A percentile compares a stretch with the other conserved stretches of the same genome.
Evolutionary conservation across 139 green algal species (phyloP).

Genomic region (Haematococcus lacustris): DNA sequence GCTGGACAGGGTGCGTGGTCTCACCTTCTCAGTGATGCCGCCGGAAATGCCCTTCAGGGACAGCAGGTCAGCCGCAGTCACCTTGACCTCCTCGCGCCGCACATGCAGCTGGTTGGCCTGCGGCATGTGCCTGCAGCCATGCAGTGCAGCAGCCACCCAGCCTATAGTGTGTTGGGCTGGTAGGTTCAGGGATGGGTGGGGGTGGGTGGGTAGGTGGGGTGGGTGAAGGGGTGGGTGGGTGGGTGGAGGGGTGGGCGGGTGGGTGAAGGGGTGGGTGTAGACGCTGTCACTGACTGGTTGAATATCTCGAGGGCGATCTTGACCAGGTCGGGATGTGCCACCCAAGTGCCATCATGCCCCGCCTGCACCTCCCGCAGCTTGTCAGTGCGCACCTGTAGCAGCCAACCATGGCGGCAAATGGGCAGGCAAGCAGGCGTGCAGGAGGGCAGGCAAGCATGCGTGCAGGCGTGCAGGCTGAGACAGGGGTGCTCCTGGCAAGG

Average conservation of each 20-base stretch:
- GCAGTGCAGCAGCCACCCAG: too few relatives aligned
- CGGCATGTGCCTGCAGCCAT: conserved; percentile 66
- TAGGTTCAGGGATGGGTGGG: too few relatives aligned
- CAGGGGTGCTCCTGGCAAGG: too few relatives aligned
- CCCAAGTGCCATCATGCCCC: conserved; percentile 83
- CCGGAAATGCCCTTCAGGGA: conserved; percentile 19
- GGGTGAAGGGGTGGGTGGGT: too few relatives aligned
- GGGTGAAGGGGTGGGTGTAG: too few relatives aligned
- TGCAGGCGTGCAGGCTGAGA: too few relatives aligned
- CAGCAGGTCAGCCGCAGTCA: conserved; percentile 54
- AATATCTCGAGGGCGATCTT: conserved; percentile 58
- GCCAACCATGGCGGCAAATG: too few relatives aligned
- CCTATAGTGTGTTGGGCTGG: too few relatives aligned
- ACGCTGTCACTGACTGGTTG: conserved; percentile 30
- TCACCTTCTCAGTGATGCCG: conserved; percentile 43
- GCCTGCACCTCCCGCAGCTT: conserved; percentile 82
- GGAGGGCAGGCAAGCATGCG: neutral
- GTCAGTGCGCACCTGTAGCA: conserved; percentile 71
- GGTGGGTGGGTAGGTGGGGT: too few relatives aligned
- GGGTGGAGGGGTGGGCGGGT: too few relatives aligned
- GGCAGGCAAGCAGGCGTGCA: too few relatives aligned
- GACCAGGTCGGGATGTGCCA: conserved; percentile 74
- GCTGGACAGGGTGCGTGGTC: too few relatives aligned
- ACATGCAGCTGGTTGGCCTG: conserved; percentile 66
- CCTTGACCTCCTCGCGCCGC: conserved; percentile 56